Evolutionary conservation across 768 basidiomycete genomes (phyloP), one percentile per base, ranked within the genome.

Genomic region (Lyophyllum semitale): DNA sequence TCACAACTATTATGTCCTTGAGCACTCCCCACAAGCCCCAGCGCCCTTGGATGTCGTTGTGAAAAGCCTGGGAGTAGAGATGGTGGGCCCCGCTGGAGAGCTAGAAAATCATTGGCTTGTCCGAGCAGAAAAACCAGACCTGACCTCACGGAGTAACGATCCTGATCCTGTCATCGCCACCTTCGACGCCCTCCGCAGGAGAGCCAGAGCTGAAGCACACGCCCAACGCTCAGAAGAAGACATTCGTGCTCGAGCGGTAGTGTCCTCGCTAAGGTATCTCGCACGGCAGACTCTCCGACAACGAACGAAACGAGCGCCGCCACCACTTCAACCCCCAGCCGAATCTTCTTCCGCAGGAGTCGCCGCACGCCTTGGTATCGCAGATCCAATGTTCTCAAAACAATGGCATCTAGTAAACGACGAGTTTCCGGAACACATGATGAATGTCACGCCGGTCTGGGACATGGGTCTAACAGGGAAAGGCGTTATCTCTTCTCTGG

Each of bases 401-500:
- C 96, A 98, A 77, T 98, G 59, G 59, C 96, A 98, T 75, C 77
- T 98, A 22, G 82, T 97, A 57, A 98, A 99, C 72, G 85, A 90
- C 56, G 81, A 91, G 30, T 84, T 78, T 60, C 89, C 88, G 4
- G 83, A 89, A 63, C 83, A 92, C 60, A 85, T 81, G 78, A 89
- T 99, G 87, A 98, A 99, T 64, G 91, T 94, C n/a, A 89, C 93
- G 0, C 80, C 83, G 11, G 77, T 97, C 0, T 99, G 97, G 97
- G 91, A 89, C 27, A 82, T 88, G 74, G 95, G 93, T 3, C 80
- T 95, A 59, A 93, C 89, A 0, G 97, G 97, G 1, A 78, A 85
- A 62, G 95, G 93, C 7, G 77, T 98, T 26, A 88, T 92, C 38
- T 82, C 92, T 3, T 93, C 93, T 9, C 77, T 99, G 42, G 88